A percentile compares a stretch with the other conserved stretches of the same genome.
These are phyloP conservation scores for Haplosporangium sp. DNA, from an alignment of 371 early-diverging fungal genomes.

Conservation along the genomic window DNA sequence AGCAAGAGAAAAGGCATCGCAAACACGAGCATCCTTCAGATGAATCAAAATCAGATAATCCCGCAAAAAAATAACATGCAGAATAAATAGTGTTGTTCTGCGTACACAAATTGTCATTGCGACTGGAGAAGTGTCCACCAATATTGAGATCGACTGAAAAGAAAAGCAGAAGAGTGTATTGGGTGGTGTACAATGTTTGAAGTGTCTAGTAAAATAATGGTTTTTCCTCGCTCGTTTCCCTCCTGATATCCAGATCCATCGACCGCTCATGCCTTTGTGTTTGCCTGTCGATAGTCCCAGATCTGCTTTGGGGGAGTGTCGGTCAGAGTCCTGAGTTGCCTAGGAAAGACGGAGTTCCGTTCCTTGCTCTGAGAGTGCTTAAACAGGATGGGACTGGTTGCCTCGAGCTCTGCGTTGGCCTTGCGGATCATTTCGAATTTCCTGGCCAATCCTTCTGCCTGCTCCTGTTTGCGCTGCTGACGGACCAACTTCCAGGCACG, in stretches of 20 bases:
- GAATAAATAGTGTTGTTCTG: no score
- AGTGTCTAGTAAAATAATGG: conserved; percentile 20
- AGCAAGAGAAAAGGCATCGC: conserved; percentile 23
- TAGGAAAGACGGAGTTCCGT: conserved; percentile 74
- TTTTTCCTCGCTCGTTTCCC: conserved; percentile 4
- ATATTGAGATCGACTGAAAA: no score
- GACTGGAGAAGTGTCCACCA: no score
- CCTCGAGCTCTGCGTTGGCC: conserved; percentile 79
- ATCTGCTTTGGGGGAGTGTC: conserved; percentile 78
- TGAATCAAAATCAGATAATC: background rate
- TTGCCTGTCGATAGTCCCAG: conserved; percentile 73
- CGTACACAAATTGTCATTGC: no score
- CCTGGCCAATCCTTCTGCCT: conserved; percentile 68
- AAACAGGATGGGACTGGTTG: conserved; percentile 71
- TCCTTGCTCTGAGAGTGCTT: conserved; percentile 75
- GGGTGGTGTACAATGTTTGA: conserved; percentile 30
- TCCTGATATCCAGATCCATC: conserved; percentile 1
- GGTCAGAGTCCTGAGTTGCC: conserved; percentile 79
- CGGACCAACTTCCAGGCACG: conserved; percentile 78
- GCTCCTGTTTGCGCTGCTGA: conserved; percentile 67
- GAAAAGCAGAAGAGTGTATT: no score
- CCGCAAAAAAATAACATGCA: background rate
- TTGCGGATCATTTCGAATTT: conserved; percentile 79
- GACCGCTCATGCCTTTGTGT: conserved; percentile 35
- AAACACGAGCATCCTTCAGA: background rate